A percentile compares a stretch with the other conserved stretches of the same genome.
phyloP scores from a whole-genome alignment of 768 basidiomycete species.

The Termitomyces sp. region DNA sequence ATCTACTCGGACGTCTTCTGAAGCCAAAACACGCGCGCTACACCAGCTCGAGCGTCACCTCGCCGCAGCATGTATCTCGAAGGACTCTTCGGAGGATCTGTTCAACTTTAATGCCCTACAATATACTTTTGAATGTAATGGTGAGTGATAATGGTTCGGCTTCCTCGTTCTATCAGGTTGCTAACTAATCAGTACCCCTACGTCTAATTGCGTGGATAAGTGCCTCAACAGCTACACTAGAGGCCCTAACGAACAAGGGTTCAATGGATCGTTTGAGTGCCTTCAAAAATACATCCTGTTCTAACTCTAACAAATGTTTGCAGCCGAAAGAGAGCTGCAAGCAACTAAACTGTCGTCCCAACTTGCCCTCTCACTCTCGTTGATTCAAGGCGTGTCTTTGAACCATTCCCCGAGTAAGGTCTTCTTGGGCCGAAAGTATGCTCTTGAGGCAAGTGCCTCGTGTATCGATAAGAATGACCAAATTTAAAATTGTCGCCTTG shows the following conservation, averaged over 20 bases:
- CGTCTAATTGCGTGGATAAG: slow-evolving; percentile 64
- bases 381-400: slow-evolving; percentile 76
- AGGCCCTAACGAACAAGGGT: slow-evolving; percentile 43
- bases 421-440: slow-evolving; percentile 63
- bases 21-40: slow-evolving; percentile 53
- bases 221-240: slow-evolving; percentile 45
- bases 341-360: slow-evolving; percentile 46
- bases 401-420: slow-evolving; percentile 66
- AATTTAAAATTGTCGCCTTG: background rate
- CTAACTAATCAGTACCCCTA: slow-evolving; percentile 51
- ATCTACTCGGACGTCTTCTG: slow-evolving; percentile 55
- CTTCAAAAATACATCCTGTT: background rate
- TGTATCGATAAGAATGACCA: slow-evolving; percentile 1
- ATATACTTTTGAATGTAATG: slow-evolving; percentile 79
- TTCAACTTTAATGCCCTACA: slow-evolving; percentile 63
- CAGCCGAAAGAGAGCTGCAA: slow-evolving; percentile 43
- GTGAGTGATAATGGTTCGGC: slow-evolving; percentile 39
- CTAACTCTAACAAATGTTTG: slow-evolving; percentile 2
- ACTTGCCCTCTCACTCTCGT: slow-evolving; percentile 54
- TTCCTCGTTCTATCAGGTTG: background rate
- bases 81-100: slow-evolving; percentile 41
- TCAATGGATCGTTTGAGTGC: slow-evolving; percentile 39
- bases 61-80: slow-evolving; percentile 43
- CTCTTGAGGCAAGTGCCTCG: slow-evolving; percentile 56
- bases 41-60: slow-evolving; percentile 51